phyloP scores from a whole-genome alignment of 2,329 filamentous ascomycete genomes.

The Aspergillus sp. region DNA sequence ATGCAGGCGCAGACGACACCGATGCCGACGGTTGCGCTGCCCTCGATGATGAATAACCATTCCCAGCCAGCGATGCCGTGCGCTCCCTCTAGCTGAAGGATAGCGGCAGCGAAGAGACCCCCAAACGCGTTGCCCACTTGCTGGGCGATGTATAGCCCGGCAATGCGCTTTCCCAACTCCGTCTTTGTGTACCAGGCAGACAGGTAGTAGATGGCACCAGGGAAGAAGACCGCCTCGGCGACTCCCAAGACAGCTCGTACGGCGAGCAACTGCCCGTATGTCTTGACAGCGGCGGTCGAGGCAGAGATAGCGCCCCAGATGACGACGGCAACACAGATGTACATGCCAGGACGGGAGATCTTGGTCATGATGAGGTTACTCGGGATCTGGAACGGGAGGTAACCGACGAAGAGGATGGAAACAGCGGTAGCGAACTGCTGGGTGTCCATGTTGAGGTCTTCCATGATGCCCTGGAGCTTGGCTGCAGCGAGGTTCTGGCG shows the following conservation, averaged over 20 bases:
- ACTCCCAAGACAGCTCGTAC: too few species aligned
- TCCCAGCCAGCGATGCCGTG: conserved; percentile 24
- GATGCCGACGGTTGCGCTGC: conserved; percentile 26
- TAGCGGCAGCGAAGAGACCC: conserved; percentile 26
- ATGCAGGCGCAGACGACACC: conserved; percentile 34
- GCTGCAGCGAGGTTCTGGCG: conserved; percentile 40
- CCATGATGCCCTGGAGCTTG: conserved; percentile 42
- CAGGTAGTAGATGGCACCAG: too few species aligned
- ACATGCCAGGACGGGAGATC: too few species aligned
- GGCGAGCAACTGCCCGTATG: too few species aligned
- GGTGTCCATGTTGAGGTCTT: too few species aligned
- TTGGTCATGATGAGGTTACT: too few species aligned
- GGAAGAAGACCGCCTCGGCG: too few species aligned
- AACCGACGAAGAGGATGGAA: conserved; percentile 20
- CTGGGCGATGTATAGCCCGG: conserved; percentile 29
- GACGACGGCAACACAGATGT: too few species aligned
- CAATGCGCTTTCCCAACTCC: conserved; percentile 30
- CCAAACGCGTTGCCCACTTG: conserved; percentile 28
- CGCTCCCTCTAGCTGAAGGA: conserved; percentile 23
- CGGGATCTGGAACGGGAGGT: conserved; percentile 10
- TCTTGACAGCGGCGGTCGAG: too few species aligned
- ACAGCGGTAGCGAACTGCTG: too few species aligned
- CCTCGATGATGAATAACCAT: conserved; percentile 33
- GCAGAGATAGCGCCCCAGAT: too few species aligned
- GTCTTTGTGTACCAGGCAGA: conserved; percentile 35